A percentile compares a stretch with the other conserved stretches of the same genome.
Conservation (phyloP, 768 basidiomycete species). For the Suillus decipiens region DNA sequence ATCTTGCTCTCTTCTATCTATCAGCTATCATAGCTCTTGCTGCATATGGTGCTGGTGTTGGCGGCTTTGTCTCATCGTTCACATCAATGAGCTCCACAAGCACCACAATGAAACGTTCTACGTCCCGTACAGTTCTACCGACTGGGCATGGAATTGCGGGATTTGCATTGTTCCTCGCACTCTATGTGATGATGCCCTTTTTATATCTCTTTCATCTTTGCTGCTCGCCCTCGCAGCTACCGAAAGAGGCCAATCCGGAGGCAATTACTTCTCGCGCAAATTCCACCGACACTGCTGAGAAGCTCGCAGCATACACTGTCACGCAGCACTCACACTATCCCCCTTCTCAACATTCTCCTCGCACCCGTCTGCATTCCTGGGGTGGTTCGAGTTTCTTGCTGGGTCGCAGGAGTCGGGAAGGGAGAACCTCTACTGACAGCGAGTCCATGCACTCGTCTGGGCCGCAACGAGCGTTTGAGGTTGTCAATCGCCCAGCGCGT, state of each 20-base stretch:
- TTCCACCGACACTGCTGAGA: conserved; percentile 44
- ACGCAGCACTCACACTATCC: conserved; percentile 33
- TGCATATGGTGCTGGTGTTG: conserved; percentile 62
- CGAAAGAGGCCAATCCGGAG: conserved; percentile 27
- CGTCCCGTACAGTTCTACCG: conserved; percentile 39
- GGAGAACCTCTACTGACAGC: conserved; percentile 43
- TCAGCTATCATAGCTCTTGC: conserved; percentile 43
- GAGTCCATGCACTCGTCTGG: conserved; percentile 36
- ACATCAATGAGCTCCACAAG: conserved; percentile 46
- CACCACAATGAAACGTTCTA: conserved; percentile 33
- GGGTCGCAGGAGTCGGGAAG: conserved; percentile 36
- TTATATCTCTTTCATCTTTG: conserved; percentile 35
- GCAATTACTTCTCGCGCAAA: conserved; percentile 32
- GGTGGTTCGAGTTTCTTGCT: conserved; percentile 40
- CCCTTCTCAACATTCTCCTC: conserved; percentile 34
- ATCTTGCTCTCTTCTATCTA: conserved; percentile 34
- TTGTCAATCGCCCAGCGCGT: conserved; percentile 50
- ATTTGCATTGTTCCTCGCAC: conserved; percentile 59
- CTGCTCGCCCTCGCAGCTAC: conserved; percentile 15
- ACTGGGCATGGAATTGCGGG: conserved; percentile 70
- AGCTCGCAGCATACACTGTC: conserved; percentile 33
- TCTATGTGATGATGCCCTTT: conserved; percentile 57
- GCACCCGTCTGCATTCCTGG: conserved; percentile 39
- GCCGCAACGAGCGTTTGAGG: conserved; percentile 46
- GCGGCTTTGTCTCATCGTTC: conserved; percentile 63